Evolutionary conservation across 129 eudicot genomes (phyloP).

Genomic region (Flaveria ramosissima): DNA sequence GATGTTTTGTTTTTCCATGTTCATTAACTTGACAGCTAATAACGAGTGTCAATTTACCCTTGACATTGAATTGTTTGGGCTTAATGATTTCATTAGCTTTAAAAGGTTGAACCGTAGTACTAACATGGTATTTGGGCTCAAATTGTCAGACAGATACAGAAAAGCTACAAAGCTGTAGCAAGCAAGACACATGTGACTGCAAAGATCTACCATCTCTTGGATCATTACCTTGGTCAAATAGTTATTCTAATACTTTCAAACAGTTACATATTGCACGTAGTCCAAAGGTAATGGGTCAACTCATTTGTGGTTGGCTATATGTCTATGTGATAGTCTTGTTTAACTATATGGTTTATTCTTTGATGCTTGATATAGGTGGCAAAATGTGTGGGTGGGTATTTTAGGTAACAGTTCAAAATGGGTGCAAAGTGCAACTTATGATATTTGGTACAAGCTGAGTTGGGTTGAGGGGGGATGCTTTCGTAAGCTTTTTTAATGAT

Average conservation of each 20-base stretch:
- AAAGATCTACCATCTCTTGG: constrained; percentile 53
- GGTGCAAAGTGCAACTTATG: neutral
- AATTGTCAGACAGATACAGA: constrained; percentile 55
- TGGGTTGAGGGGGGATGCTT: neutral
- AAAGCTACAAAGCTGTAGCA: constrained; percentile 54
- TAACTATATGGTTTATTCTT: neutral
- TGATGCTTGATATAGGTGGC: neutral
- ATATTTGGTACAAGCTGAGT: neutral
- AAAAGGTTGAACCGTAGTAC: constrained; percentile 3
- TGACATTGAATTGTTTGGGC: neutral
- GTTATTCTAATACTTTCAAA: constrained; percentile 66
- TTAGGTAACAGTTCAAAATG: too few species aligned
- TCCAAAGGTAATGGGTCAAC: constrained; percentile 62
- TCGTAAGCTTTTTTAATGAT: neutral
- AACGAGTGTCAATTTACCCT: neutral
- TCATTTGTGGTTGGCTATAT: neutral
- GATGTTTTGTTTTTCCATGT: neutral
- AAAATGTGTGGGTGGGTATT: neutral
- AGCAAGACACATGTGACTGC: constrained; percentile 82
- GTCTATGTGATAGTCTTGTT: neutral
- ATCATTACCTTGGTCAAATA: constrained; percentile 82
- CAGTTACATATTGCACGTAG: constrained; percentile 64
- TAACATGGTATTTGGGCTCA: constrained; percentile 33
- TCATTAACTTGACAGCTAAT: neutral
- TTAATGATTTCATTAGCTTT: neutral